A percentile compares a stretch with the other conserved stretches of the same genome.
phyloP scores from a whole-genome alignment of 2,329 filamentous ascomycete genomes.

The Penicillium sclerotigenum region DNA sequence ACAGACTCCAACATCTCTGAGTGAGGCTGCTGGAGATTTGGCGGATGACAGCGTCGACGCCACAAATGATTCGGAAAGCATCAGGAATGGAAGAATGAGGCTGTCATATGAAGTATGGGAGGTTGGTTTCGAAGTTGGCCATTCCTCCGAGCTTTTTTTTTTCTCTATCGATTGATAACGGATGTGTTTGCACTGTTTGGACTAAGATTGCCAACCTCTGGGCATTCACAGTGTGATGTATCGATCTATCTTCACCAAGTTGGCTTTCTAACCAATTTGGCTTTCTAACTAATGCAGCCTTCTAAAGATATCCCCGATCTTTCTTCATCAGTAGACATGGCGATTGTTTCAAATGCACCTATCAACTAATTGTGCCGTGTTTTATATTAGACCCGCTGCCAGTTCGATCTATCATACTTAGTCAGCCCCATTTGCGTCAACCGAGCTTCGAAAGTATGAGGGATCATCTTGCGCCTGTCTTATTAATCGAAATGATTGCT shows the following conservation, averaged over 20 bases:
- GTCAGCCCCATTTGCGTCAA: background rate
- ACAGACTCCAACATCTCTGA: constrained; percentile 83
- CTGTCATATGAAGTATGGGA: constrained; percentile 18
- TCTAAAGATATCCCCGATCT: constrained; percentile 2
- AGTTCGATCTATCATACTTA: constrained; percentile 16
- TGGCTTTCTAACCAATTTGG: background rate
- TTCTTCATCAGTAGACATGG: background rate
- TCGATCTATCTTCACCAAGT: no score
- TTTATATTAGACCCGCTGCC: background rate
- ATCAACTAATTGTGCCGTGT: constrained; percentile 9
- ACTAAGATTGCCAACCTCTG: background rate
- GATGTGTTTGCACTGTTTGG: constrained; percentile 36
- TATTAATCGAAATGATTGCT: background rate
- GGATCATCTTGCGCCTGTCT: background rate
- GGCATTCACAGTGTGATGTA: constrained; percentile 13
- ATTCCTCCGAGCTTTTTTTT: constrained; percentile 21
- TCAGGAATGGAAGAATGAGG: constrained; percentile 28
- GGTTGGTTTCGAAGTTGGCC: constrained; percentile 10
- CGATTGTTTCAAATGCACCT: constrained; percentile 5
- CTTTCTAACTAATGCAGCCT: constrained; percentile 11
- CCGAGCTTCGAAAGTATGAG: constrained; percentile 1
- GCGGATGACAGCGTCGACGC: constrained; percentile 44
- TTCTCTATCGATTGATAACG: constrained; percentile 26
- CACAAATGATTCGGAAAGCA: constrained; percentile 51
- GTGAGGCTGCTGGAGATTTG: constrained; percentile 45